Evolutionary conservation across 2,329 filamentous ascomycete genomes (phyloP).

Genomic region (Colletotrichum sp.): DNA sequence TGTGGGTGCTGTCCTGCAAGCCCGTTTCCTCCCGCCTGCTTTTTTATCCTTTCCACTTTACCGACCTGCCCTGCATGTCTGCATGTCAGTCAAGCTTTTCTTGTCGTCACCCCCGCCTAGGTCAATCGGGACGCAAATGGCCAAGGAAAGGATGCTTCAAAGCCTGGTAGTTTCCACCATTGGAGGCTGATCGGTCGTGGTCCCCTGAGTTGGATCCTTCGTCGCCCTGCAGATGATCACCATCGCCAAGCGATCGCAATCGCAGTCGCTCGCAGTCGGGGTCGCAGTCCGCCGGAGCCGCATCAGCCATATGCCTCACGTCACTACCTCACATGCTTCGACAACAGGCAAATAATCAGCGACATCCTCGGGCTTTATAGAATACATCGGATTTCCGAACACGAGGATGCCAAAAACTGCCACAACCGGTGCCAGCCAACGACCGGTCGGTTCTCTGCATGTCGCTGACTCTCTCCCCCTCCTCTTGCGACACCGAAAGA

Average conservation of each 20-base stretch:
- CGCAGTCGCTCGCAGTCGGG: not conserved
- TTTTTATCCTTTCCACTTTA: not conserved
- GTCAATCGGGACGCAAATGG: not conserved
- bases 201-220: not conserved
- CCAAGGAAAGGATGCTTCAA: not conserved
- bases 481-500: not conserved
- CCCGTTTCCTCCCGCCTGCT: not conserved
- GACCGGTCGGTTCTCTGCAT: not conserved
- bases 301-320: not conserved
- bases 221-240: not conserved
- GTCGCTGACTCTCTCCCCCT: not conserved
- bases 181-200: not conserved
- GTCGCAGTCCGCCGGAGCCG: not conserved
- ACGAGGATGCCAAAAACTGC: not conserved
- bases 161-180: not conserved
- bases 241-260: not conserved
- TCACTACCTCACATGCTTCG: not conserved
- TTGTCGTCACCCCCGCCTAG: not conserved
- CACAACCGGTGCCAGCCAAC: not conserved
- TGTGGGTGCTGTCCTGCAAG: not conserved
- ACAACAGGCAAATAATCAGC: not conserved
- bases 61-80: not conserved
- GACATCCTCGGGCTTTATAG: not conserved
- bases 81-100: constrained; percentile 2
- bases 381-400: not conserved